A percentile compares a stretch with the other conserved stretches of the same genome.
phyloP scores from a whole-genome alignment of 768 basidiomycete species.

The Fibroporia radiculosa region DNA sequence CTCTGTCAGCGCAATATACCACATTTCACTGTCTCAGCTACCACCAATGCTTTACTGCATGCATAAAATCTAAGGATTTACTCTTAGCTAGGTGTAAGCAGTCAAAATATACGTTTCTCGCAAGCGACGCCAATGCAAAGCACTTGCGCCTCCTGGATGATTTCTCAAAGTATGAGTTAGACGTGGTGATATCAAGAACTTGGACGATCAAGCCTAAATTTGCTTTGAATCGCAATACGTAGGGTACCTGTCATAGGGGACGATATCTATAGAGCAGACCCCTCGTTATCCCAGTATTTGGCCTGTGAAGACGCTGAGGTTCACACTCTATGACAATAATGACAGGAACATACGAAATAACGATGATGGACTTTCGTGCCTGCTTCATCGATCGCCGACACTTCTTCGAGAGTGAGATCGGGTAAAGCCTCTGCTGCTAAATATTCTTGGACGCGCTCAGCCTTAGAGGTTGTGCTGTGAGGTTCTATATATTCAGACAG shows the following conservation, averaged over 20 bases:
- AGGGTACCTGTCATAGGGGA: no score
- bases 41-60: not conserved
- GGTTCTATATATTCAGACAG: not conserved
- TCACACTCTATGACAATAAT: no score
- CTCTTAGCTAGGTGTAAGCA: not conserved
- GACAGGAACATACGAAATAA: constrained; percentile 20
- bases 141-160: no score
- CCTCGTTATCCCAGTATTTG: no score
- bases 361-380: constrained; percentile 25
- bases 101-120: not conserved
- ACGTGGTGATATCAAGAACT: no score
- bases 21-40: not conserved
- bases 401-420: constrained; percentile 21
- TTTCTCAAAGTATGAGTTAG: no score
- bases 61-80: not conserved
- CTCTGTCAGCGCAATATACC: no score
- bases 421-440: constrained; percentile 36
- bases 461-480: constrained; percentile 32
- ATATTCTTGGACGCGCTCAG: constrained; percentile 39
- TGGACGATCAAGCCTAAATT: no score
- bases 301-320: no score
- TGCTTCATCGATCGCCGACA: constrained; percentile 20
- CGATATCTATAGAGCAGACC: no score
- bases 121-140: not conserved
- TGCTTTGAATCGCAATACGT: no score